Conservation (phyloP, 768 basidiomycete genomes). For the Trametes coccinea region DNA sequence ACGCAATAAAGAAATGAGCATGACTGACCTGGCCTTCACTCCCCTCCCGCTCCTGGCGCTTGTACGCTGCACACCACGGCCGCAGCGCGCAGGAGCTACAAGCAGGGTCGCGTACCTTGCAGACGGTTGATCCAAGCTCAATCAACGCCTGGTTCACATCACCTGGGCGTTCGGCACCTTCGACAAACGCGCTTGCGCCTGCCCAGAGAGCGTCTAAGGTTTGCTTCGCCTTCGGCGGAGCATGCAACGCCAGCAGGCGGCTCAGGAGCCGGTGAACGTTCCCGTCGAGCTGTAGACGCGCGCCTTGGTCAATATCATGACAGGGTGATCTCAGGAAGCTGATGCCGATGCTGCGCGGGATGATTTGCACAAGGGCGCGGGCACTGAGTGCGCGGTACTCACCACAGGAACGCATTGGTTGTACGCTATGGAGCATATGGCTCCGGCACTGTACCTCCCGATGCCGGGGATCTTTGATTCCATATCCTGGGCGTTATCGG, state of each 20-base stretch:
- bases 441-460: constrained; percentile 86
- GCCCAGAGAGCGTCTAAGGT: constrained; percentile 84
- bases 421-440: constrained; percentile 86
- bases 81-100: constrained; percentile 75
- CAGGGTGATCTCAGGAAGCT: constrained; percentile 12
- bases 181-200: constrained; percentile 70
- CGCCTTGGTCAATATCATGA: constrained; percentile 7
- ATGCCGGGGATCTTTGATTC: constrained; percentile 85
- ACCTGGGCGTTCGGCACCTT: constrained; percentile 58
- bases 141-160: constrained; percentile 93
- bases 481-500: constrained; percentile 77
- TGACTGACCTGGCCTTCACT: constrained; percentile 11
- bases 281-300: constrained; percentile 69
- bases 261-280: constrained; percentile 88
- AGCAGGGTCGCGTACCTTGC: constrained; percentile 78
- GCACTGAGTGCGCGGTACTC: constrained; percentile 33
- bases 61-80: constrained; percentile 67
- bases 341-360: neutral
- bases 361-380: neutral
- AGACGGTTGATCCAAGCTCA: constrained; percentile 92
- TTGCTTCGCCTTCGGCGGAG: constrained; percentile 75
- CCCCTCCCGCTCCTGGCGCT: constrained; percentile 16
- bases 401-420: constrained; percentile 83
- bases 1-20: neutral
- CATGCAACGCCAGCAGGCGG: constrained; percentile 79